Evolutionary conservation across 768 basidiomycete species (phyloP), one percentile per base, ranked within the genome.

Genomic region (Lactifluus piperatus): DNA sequence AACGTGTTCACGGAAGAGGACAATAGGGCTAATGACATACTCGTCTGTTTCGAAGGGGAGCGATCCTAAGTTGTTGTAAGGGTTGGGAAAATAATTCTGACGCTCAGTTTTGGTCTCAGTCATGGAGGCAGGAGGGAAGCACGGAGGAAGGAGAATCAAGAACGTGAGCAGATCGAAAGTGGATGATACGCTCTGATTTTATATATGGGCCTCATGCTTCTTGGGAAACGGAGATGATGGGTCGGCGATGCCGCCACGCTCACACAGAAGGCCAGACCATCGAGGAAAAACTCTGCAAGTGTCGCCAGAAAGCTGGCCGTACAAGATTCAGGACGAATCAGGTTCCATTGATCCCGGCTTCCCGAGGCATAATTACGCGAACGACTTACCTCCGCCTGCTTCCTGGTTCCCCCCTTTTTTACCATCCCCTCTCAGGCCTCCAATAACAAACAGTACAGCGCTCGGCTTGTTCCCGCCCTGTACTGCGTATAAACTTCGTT

Each of bases 121-220:
- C 60, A 61, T 61, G 55, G 60, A 52, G 60, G 60, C 60, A 56
- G 55, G 59, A 61, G 60, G 60, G 55, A 61, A 61, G 60, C 60
- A 55, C 60, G 60, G 60, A 61, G 60, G 54, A 56, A 50, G 54
- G 55, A 61, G 60, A 39, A 61, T 61, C 60, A 61, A 56, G 60
- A 56, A 61, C 50, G 54, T 32, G 50, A 61, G 60, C 50, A 61
- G 60, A 61, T 61, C 60, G 55, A 61, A 56, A 49, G 49, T 39
- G 54, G 24, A 48, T 56, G 60, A 56, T 56, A 52, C 54, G 24
- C 60, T 51, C 34, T 54, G 60, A 56, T 51, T 61, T n/a, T 61
- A 61, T 61, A 61, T 61, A 56, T 36, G 60, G 54, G 55, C 56
- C 50, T 20, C 18, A 22, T 24, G 60, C 50, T 61, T 56, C 54